Conservation (phyloP, 345 rosid genomes). For the Turritis glabra region DNA sequence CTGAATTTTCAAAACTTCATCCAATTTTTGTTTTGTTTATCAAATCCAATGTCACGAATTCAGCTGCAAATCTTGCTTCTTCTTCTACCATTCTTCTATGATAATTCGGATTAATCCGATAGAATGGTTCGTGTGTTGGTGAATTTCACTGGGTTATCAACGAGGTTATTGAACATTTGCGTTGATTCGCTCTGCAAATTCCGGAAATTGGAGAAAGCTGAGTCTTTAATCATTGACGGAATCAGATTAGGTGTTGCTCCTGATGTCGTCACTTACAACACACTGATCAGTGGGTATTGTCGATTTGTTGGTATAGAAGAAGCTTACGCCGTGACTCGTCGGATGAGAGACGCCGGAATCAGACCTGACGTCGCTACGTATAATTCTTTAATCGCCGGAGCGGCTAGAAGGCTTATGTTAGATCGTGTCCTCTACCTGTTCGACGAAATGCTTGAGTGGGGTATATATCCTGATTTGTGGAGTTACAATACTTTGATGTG, state of each 20-base stretch:
- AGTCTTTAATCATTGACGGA: constrained; percentile 56
- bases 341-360: constrained; percentile 75
- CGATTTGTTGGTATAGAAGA: constrained; percentile 58
- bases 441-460: constrained; percentile 74
- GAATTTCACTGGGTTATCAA: constrained; percentile 52
- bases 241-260: constrained; percentile 76
- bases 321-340: constrained; percentile 54
- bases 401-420: constrained; percentile 46
- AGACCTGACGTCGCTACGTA: constrained; percentile 61
- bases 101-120: constrained; percentile 14
- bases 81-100: constrained; percentile 23
- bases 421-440: constrained; percentile 56
- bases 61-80: constrained; percentile 24
- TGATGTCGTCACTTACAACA: constrained; percentile 83
- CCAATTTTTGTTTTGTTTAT: not conserved
- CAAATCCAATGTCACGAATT: constrained; percentile 12
- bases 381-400: constrained; percentile 75
- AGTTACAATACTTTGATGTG: constrained; percentile 84
- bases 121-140: constrained; percentile 30
- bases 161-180: constrained; percentile 64
- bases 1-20: not conserved
- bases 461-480: constrained; percentile 73
- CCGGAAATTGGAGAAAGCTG: constrained; percentile 60
- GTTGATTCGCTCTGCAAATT: constrained; percentile 61
- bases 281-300: constrained; percentile 60